These are phyloP conservation scores for Alternaria sp. DNA, from an alignment of 2,329 filamentous ascomycete species.

Conservation along the genomic window DNA sequence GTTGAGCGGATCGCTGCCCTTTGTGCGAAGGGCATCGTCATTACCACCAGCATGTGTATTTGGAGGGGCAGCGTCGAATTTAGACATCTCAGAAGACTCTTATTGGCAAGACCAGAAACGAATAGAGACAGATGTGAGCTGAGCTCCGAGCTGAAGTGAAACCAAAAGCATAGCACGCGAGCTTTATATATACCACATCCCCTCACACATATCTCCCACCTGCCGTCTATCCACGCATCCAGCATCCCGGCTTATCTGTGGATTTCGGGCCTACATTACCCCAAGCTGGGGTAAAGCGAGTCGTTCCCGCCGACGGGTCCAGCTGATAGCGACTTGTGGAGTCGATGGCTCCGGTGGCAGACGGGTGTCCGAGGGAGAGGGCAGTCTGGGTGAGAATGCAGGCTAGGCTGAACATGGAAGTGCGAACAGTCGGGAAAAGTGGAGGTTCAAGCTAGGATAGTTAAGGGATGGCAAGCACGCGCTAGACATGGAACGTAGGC, in stretches of 20 bases:
- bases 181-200: constrained; percentile 24
- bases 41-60: constrained; percentile 44
- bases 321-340: constrained; percentile 25
- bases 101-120: not conserved
- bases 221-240: constrained; percentile 9
- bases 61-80: constrained; percentile 42
- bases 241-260: constrained; percentile 30
- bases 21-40: constrained; percentile 39
- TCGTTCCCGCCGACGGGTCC: constrained; percentile 6
- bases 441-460: constrained; percentile 15
- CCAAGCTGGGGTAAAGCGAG: constrained; percentile 32
- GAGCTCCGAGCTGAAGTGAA: constrained; percentile 13
- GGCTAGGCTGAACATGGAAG: constrained; percentile 22
- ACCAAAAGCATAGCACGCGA: constrained; percentile 6
- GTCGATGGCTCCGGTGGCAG: constrained; percentile 11
- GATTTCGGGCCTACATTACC: constrained; percentile 26
- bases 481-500: constrained; percentile 13
- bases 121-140: not conserved
- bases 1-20: constrained; percentile 37
- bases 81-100: constrained; percentile 32
- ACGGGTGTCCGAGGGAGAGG: constrained; percentile 10
- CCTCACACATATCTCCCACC: constrained; percentile 1
- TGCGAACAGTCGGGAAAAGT: constrained; percentile 32
- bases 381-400: not conserved
- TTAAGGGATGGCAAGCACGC: constrained; percentile 21